Percentiles rank a stretch among this genome's conserved stretches.
Evolutionary conservation across 129 eudicot genomes (phyloP).

Genomic region (Pulicaria dysenterica): DNA sequence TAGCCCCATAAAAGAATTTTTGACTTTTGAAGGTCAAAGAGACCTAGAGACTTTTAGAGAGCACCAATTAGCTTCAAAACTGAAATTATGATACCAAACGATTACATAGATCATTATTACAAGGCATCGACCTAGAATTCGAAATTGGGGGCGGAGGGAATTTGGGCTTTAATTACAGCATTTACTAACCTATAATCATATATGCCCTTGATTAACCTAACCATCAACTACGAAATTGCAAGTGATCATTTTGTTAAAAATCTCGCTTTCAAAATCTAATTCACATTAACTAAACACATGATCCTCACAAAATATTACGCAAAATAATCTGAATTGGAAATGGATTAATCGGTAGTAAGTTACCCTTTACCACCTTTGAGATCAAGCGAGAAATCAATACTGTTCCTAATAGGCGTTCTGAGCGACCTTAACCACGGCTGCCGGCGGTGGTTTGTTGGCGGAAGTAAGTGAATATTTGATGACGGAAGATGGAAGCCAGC

Average conservation of each 20-base stretch:
- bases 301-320: background rate
- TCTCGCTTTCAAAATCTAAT: background rate
- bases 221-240: too few species aligned
- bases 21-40: constrained; percentile 28
- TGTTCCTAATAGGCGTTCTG: constrained; percentile 39
- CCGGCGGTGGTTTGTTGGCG: constrained; percentile 27
- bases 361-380: constrained; percentile 67
- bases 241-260: too few species aligned
- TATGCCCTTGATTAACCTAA: background rate
- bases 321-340: constrained; percentile 5
- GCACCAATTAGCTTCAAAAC: constrained; percentile 9
- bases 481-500: constrained; percentile 25
- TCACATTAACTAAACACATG: background rate
- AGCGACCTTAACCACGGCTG: constrained; percentile 25
- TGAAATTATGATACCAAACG: background rate
- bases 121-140: background rate
- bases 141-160: background rate
- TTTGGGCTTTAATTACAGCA: background rate
- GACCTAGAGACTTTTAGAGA: background rate
- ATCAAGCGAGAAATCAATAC: constrained; percentile 43
- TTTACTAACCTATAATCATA: background rate
- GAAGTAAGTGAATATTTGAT: constrained; percentile 21
- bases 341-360: constrained; percentile 5
- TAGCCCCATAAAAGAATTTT: constrained; percentile 10
- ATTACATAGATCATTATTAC: background rate